These are phyloP conservation scores for Pythium rishiriense DNA, from an alignment of 352 stramenopile species.

Conservation along the genomic window DNA sequence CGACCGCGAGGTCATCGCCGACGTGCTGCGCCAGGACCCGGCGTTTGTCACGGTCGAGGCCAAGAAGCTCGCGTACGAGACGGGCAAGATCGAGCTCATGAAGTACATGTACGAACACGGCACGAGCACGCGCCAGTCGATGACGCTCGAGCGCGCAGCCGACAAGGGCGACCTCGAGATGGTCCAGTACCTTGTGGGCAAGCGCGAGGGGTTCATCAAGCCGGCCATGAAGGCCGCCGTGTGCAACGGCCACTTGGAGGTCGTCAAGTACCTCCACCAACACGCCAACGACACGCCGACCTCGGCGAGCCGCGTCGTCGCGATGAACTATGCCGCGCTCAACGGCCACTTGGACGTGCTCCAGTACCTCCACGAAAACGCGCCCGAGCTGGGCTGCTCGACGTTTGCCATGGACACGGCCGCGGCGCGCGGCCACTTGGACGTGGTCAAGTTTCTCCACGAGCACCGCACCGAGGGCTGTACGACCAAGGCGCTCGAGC, in stretches of 20 bases:
- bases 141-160: constrained; percentile 46
- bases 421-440: constrained; percentile 29
- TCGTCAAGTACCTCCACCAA: constrained; percentile 54
- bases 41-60: constrained; percentile 38
- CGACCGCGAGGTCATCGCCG: constrained; percentile 32
- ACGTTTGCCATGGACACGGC: constrained; percentile 37
- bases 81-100: constrained; percentile 45
- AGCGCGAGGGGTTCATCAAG: constrained; percentile 57
- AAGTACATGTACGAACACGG: constrained; percentile 56
- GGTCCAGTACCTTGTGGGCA: constrained; percentile 44
- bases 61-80: constrained; percentile 48
- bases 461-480: constrained; percentile 38
- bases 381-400: constrained; percentile 27
- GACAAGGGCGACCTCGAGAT: constrained; percentile 46
- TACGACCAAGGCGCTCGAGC: constrained; percentile 33
- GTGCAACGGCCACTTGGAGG: constrained; percentile 39
- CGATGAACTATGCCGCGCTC: constrained; percentile 41
- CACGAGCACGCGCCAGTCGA: constrained; percentile 36
- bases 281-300: constrained; percentile 43
- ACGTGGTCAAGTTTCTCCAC: constrained; percentile 39
- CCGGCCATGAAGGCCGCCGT: constrained; percentile 52
- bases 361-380: constrained; percentile 36
- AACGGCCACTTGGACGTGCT: constrained; percentile 39
- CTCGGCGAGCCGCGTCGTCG: constrained; percentile 43
- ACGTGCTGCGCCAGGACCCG: constrained; percentile 38